phyloP scores from a whole-genome alignment of 768 basidiomycete genomes.

The Krasilnikovozyma curviuscula region DNA sequence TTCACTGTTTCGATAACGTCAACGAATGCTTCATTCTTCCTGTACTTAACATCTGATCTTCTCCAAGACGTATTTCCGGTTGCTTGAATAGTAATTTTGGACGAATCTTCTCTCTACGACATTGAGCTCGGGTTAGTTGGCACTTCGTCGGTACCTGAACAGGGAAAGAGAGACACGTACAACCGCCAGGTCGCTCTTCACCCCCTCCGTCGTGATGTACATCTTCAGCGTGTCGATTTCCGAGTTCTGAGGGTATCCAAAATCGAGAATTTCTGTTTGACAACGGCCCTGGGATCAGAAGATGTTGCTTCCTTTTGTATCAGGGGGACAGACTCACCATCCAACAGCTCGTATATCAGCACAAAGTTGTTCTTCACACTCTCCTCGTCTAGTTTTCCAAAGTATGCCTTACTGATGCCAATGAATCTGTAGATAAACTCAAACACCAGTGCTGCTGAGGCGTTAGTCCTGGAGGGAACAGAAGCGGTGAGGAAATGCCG shows the following conservation, averaged over 20 bases:
- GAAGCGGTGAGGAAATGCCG: neutral
- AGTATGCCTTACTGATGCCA: slow-evolving; percentile 82
- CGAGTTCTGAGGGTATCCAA: slow-evolving; percentile 97
- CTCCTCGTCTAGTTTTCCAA: slow-evolving; percentile 96
- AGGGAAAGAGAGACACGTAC: slow-evolving; percentile 31
- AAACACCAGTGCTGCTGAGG: slow-evolving; percentile 91
- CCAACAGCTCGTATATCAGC: slow-evolving; percentile 90
- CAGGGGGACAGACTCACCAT: slow-evolving; percentile 47
- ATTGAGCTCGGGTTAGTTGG: neutral
- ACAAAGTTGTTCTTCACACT: slow-evolving; percentile 98
- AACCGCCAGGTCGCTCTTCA: slow-evolving; percentile 65
- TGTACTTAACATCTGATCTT: slow-evolving; percentile 85
- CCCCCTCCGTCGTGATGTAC: slow-evolving; percentile 94
- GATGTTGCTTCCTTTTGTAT: no score
- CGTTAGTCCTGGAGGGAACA: slow-evolving; percentile 52
- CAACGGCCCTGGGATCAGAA: neutral
- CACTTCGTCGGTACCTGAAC: neutral
- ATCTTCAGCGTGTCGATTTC: slow-evolving; percentile 94
- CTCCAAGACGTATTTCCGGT: slow-evolving; percentile 95
- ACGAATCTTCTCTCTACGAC: slow-evolving; percentile 64
- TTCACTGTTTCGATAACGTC: slow-evolving; percentile 97
- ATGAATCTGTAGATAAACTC: slow-evolving; percentile 96
- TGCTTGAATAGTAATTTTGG: slow-evolving; percentile 90
- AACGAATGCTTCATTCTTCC: slow-evolving; percentile 99
- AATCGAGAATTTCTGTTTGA: slow-evolving; percentile 79